Evolutionary conservation across 371 early-diverging fungal species (phyloP).

Genomic region (Mortierella sp.): DNA sequence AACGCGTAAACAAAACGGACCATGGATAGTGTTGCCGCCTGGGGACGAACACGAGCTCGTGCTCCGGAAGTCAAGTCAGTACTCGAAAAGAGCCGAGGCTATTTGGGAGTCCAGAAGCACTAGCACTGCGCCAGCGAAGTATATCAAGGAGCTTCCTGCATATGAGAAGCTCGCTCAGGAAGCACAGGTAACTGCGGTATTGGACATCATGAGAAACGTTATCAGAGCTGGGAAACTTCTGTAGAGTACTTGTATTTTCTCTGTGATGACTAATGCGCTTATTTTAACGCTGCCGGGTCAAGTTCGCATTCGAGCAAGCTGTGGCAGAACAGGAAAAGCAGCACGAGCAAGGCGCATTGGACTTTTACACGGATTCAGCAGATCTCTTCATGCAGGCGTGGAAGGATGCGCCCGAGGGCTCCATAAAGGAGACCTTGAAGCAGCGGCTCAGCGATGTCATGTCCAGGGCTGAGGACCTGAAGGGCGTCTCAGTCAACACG

Average conservation of each 20-base stretch:
- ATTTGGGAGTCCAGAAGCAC: constrained; percentile 45
- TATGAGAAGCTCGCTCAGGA: constrained; percentile 47
- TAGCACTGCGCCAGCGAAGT: constrained; percentile 22
- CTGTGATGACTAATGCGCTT: too few species aligned
- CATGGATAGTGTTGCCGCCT: constrained; percentile 25
- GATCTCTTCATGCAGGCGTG: constrained; percentile 49
- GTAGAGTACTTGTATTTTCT: too few species aligned
- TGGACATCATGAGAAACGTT: neutral
- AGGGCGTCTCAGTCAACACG: constrained; percentile 28
- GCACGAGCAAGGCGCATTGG: constrained; percentile 49
- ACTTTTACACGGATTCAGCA: constrained; percentile 50
- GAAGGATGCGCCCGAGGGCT: constrained; percentile 48
- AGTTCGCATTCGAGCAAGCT: constrained; percentile 50
- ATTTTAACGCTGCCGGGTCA: too few species aligned
- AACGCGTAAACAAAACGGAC: too few species aligned
- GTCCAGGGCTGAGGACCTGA: constrained; percentile 44
- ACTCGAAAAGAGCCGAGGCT: constrained; percentile 29
- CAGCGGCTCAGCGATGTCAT: constrained; percentile 39
- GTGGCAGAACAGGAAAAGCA: constrained; percentile 38
- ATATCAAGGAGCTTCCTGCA: constrained; percentile 29
- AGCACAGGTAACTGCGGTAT: constrained; percentile 31
- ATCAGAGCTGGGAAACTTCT: neutral
- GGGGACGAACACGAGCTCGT: constrained; percentile 39
- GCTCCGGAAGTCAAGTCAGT: constrained; percentile 25
- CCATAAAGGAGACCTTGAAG: constrained; percentile 28